phyloP scores from a whole-genome alignment of 345 rosid species.

The Psidium guajava region DNA sequence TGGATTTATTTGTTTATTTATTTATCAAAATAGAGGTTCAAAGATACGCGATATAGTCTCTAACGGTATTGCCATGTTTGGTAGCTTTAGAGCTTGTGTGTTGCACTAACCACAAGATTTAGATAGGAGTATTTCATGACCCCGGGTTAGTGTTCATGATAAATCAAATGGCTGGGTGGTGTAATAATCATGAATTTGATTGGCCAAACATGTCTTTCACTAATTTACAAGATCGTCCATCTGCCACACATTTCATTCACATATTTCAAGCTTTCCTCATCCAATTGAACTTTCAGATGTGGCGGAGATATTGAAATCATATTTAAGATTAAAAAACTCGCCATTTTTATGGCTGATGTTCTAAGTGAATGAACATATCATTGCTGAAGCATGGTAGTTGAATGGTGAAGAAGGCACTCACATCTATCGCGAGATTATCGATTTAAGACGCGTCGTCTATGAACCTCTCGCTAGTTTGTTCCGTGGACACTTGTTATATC shows the following conservation, averaged over 20 bases:
- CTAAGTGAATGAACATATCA: neutral
- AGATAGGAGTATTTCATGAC: neutral
- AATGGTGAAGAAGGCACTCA: neutral
- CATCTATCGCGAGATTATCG: neutral
- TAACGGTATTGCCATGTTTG: neutral
- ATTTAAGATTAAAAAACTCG: neutral
- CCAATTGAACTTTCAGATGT: neutral
- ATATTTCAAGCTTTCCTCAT: neutral
- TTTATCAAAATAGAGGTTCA: neutral
- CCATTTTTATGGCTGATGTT: neutral
- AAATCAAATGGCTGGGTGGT: neutral
- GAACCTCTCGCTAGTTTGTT: neutral
- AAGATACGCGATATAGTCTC: neutral
- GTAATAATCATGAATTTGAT: neutral
- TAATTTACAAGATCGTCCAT: neutral
- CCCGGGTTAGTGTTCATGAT: too few species aligned
- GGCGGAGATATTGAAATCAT: neutral
- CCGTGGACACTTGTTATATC: neutral
- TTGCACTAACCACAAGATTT: neutral
- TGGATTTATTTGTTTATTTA: neutral
- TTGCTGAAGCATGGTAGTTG: rapidly evolving
- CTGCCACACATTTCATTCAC: neutral
- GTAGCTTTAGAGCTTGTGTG: neutral
- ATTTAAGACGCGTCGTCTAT: neutral
- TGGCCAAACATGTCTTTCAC: neutral